phyloP scores from a whole-genome alignment of 352 stramenopile genomes.

The Saprolegnia parasitica region DNA sequence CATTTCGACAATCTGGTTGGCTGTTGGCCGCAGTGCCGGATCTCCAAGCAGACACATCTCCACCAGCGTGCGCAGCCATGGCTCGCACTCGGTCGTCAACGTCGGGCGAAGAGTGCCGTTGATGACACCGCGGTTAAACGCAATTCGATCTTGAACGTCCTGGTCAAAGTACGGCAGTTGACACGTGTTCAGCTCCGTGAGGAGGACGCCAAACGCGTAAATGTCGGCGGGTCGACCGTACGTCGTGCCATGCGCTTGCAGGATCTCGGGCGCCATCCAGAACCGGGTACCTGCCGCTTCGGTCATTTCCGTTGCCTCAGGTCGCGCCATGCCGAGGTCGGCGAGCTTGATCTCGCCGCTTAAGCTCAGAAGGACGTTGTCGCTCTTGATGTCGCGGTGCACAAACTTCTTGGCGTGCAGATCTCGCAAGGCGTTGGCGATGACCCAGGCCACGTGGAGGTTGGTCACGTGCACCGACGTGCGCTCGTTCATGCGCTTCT shows the following conservation, averaged over 20 bases:
- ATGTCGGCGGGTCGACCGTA: slow-evolving; percentile 36
- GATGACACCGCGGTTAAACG: too few relatives aligned
- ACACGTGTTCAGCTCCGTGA: too few relatives aligned
- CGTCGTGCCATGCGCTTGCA: slow-evolving; percentile 30
- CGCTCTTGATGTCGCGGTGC: slow-evolving; percentile 21
- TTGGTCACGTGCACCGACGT: background rate
- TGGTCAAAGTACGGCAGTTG: too few relatives aligned
- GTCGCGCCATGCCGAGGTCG: slow-evolving; percentile 34
- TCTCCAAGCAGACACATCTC: background rate
- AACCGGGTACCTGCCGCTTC: slow-evolving; percentile 32
- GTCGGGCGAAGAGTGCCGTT: background rate
- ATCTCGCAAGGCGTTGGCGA: background rate
- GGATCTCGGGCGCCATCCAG: slow-evolving; percentile 37
- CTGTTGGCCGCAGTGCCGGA: background rate
- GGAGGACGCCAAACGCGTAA: slow-evolving; percentile 36
- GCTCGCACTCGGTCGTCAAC: background rate
- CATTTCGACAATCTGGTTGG: background rate
- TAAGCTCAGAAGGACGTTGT: slow-evolving; percentile 33
- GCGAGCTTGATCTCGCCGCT: slow-evolving; percentile 36
- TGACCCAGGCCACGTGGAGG: background rate
- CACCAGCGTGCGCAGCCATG: background rate
- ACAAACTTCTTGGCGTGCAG: slow-evolving; percentile 14
- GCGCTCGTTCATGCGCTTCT: background rate
- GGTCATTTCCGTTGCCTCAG: slow-evolving; percentile 31
- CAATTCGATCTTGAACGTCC: too few relatives aligned